Conservation (phyloP, 305 asterid species). For the Ajuga reptans region DNA sequence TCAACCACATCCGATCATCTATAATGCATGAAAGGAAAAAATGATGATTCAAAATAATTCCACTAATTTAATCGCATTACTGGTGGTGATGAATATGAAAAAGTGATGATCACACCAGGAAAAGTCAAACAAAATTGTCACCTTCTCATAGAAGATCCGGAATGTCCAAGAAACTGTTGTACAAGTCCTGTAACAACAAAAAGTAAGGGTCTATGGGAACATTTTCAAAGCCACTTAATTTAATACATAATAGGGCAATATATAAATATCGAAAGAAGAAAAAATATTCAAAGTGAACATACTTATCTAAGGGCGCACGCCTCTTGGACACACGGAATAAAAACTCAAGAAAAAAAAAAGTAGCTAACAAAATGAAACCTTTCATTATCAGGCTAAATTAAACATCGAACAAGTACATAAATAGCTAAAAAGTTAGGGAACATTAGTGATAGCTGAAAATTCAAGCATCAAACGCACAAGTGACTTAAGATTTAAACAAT, state of each 20-base stretch:
- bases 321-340: no score
- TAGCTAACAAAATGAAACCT: no score
- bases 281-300: not conserved
- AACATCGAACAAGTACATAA: no score
- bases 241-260: not conserved
- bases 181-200: slow-evolving; percentile 69
- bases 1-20: not conserved
- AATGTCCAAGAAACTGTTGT: slow-evolving; percentile 99
- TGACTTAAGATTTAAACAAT: no score
- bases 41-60: not conserved
- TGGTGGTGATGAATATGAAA: not conserved
- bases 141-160: slow-evolving; percentile 97
- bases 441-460: no score
- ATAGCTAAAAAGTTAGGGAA: no score
- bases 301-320: not conserved
- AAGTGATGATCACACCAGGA: slow-evolving; percentile 4
- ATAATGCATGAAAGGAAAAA: not conserved
- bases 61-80: not conserved
- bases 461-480: no score
- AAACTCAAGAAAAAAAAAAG: no score
- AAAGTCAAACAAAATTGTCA: slow-evolving; percentile 20
- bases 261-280: not conserved
- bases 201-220: slow-evolving; percentile 13
- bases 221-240: slow-evolving; percentile 15
- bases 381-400: no score